phyloP scores from a whole-genome alignment of 2,329 filamentous ascomycete genomes.

The Ophiosphaerella narmari region DNA sequence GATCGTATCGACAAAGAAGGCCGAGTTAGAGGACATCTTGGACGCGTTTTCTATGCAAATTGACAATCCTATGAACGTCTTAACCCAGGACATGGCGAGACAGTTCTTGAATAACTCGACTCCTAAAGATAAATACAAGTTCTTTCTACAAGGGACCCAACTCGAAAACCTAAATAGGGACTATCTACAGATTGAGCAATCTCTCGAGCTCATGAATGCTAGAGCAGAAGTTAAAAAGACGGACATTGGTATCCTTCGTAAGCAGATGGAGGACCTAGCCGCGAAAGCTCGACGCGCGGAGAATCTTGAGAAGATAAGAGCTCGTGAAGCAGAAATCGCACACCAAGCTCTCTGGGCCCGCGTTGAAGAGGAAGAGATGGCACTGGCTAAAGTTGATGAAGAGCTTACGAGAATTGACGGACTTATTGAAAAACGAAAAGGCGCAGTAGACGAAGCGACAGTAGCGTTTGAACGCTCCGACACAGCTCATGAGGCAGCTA shows the following conservation, averaged over 20 bases:
- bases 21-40: slow-evolving; percentile 87
- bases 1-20: slow-evolving; percentile 79
- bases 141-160: slow-evolving; percentile 93
- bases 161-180: slow-evolving; percentile 90
- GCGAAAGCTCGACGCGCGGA: slow-evolving; percentile 68
- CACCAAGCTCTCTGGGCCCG: slow-evolving; percentile 85
- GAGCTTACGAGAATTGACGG: slow-evolving; percentile 45
- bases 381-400: slow-evolving; percentile 30
- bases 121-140: slow-evolving; percentile 87
- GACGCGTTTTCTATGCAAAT: slow-evolving; percentile 94
- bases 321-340: slow-evolving; percentile 62
- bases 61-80: slow-evolving; percentile 93
- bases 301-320: slow-evolving; percentile 68
- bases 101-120: slow-evolving; percentile 89
- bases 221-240: slow-evolving; percentile 66
- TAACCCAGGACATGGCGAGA: slow-evolving; percentile 93
- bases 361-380: slow-evolving; percentile 74
- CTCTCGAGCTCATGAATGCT: slow-evolving; percentile 71
- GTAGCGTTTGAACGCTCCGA: slow-evolving; percentile 52
- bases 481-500: slow-evolving; percentile 44
- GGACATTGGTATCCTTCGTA: slow-evolving; percentile 66
- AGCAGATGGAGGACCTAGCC: slow-evolving; percentile 64
- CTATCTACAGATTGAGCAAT: slow-evolving; percentile 81
- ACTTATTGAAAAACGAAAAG: slow-evolving; percentile 55
- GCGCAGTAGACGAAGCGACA: slow-evolving; percentile 51